These are phyloP conservation scores for Collybiopsis luxurians DNA, from an alignment of 768 basidiomycete genomes.

Conservation along the genomic window DNA sequence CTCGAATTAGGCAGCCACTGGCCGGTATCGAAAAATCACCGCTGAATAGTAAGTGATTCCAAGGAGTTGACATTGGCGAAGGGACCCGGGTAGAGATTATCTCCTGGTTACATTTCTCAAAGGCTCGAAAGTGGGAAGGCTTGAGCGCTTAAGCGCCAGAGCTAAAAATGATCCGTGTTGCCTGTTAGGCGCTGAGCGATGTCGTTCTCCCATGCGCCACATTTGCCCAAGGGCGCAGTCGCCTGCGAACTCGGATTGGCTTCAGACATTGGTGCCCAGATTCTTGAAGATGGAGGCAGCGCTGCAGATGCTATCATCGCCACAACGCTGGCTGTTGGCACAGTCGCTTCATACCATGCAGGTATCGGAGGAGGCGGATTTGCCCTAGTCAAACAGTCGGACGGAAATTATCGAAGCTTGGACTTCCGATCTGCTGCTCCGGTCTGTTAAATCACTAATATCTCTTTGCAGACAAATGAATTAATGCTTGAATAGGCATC, in stretches of 20 bases:
- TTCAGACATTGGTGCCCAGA: conserved; percentile 77
- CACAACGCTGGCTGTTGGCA: conserved; percentile 74
- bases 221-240: conserved; percentile 88
- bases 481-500: too few relatives aligned
- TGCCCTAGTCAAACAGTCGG: conserved; percentile 5
- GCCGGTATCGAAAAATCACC: too few relatives aligned
- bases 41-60: too few relatives aligned
- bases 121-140: too few relatives aligned
- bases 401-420: conserved; percentile 18
- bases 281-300: conserved; percentile 83
- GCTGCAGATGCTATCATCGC: conserved; percentile 88
- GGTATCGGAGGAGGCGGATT: conserved; percentile 87
- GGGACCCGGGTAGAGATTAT: too few relatives aligned
- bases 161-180: too few relatives aligned
- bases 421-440: conserved; percentile 45
- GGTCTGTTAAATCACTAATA: conserved; percentile 63
- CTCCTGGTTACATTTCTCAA: too few relatives aligned
- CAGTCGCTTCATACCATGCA: conserved; percentile 70
- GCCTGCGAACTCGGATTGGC: conserved; percentile 86
- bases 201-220: too few relatives aligned
- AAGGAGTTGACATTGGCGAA: too few relatives aligned
- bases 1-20: too few relatives aligned
- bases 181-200: too few relatives aligned
- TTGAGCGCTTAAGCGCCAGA: too few relatives aligned
- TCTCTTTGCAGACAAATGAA: conserved; percentile 62